Base-by-base conservation (phyloP, 2,329 filamentous ascomycete species). In the Colletotrichum camelliae region DNA sequence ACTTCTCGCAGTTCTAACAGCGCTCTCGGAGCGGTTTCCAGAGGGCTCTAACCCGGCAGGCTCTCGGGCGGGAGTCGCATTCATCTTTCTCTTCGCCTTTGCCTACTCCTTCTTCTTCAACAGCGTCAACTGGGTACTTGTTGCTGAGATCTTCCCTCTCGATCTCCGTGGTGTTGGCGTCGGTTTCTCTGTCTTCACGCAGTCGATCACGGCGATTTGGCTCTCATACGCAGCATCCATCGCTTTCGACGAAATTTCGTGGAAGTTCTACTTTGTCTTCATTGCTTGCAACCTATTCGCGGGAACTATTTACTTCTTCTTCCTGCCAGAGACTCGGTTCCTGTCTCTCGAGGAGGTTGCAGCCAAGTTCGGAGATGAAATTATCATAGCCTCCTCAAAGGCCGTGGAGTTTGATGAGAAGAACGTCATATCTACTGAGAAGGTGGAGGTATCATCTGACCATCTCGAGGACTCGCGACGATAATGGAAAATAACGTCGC, bases 181-280 rank as follows among this genome's bases (percentile, higher is more conserved):
- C 18, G 78, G 78, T 0, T 79, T 82, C 35, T 78, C 81, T 3
- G 79, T 82, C 4, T 82, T 82, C 52, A 78, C 80, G 1, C 78
- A 81, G 27, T 78, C 79, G 4, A 69, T 83, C 24, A 82, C 82
- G 3, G 79, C 80, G 12, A 83, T 83, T n/a, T 82, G 81, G 80
- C 77, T 84, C 4, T 79, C 80, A 0, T 79, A 81, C 6, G 79
- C 79, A 1, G 79, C 82, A 3, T 79, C 81, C 1, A 69, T 79
- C 9, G 82, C 81, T 0, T 82, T 84, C 13, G 79, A 81, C 16
- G 75, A 72, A 4, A 80, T 84, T 35, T 67, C 74, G 5, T 84
- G 82, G 81, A 80, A 72, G 61, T 83, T 81, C 67, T 84, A 83
- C 74, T 80, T 83, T 24, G 80, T 84, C 5, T 83, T 84, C 52